Conservation (phyloP, 164 flowering plant species). For the Dillenia turbinata region DNA sequence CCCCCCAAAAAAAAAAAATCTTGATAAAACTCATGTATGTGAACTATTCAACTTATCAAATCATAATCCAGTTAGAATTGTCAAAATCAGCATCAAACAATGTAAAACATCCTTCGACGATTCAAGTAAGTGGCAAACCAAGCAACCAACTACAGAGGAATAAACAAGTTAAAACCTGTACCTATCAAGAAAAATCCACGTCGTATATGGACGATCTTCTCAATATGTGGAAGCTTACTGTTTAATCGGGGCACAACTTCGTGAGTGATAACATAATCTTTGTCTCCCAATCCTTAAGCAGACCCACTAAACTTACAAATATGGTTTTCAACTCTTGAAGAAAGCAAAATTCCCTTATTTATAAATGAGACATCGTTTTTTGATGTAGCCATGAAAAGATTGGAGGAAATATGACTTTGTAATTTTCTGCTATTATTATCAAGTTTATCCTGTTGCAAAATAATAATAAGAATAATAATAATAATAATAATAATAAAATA, state of each 20-base stretch:
- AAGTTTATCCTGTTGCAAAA: slow-evolving; percentile 51
- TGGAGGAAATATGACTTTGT: slow-evolving; percentile 33
- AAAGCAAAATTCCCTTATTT: slow-evolving; percentile 38
- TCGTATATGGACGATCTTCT: slow-evolving; percentile 82
- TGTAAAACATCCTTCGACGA: too few species aligned
- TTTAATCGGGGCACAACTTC: slow-evolving; percentile 38
- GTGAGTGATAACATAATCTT: slow-evolving; percentile 37
- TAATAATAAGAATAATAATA: too few species aligned
- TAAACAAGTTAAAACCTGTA: slow-evolving; percentile 10
- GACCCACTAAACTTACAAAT: slow-evolving; percentile 38
- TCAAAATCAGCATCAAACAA: too few species aligned
- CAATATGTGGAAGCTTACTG: slow-evolving; percentile 59
- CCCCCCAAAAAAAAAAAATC: too few species aligned
- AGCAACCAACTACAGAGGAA: too few species aligned
- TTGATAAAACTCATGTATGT: too few species aligned
- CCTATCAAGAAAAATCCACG: slow-evolving; percentile 94
- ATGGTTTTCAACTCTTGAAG: slow-evolving; percentile 45
- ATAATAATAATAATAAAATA: too few species aligned
- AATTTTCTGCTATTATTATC: slow-evolving; percentile 47
- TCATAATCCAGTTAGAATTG: too few species aligned
- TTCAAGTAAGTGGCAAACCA: too few species aligned
- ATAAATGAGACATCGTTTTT: slow-evolving; percentile 15
- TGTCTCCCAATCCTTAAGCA: slow-evolving; percentile 51
- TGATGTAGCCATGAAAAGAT: slow-evolving; percentile 25
- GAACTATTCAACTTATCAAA: too few species aligned